phyloP scores from a whole-genome alignment of 805 yeast genomes.

The Schizosaccharomyces japonicus region DNA sequence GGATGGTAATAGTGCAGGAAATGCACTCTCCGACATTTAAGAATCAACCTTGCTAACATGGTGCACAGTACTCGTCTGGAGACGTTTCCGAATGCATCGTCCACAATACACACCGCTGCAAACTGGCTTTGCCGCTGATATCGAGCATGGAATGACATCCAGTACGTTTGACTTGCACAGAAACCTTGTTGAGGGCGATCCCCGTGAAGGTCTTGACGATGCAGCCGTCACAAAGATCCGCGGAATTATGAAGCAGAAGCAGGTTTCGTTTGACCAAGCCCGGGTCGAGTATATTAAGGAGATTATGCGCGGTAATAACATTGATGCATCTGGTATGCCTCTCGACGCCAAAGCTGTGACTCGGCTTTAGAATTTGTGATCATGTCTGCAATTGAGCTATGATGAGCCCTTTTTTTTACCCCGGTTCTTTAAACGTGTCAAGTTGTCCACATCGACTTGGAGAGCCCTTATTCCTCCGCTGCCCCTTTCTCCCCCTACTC shows the following conservation, averaged over 20 bases:
- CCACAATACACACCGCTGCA: background rate
- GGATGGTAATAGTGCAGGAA: background rate
- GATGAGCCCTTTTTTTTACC: too few species aligned
- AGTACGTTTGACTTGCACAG: background rate
- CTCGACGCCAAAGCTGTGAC: background rate
- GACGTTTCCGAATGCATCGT: background rate
- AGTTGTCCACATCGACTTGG: too few species aligned
- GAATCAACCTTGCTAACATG: too few species aligned
- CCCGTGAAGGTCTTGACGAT: slow-evolving; percentile 3
- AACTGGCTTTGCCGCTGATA: background rate
- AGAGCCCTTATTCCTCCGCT: too few species aligned
- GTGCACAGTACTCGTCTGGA: too few species aligned
- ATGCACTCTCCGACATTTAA: too few species aligned
- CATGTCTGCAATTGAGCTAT: background rate
- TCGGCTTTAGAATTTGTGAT: background rate
- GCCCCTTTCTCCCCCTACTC: too few species aligned
- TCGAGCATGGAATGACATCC: background rate
- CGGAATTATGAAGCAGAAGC: background rate
- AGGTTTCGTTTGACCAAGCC: slow-evolving; percentile 1
- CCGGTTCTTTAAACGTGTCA: too few species aligned
- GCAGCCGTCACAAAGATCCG: background rate
- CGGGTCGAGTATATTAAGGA: background rate
- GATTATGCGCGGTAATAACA: background rate
- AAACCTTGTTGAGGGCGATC: background rate
- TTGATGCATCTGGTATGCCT: slow-evolving; percentile 1